Conservation (phyloP, 2,329 filamentous ascomycete species). For the Pseudopyrenochaeta lycopersici region DNA sequence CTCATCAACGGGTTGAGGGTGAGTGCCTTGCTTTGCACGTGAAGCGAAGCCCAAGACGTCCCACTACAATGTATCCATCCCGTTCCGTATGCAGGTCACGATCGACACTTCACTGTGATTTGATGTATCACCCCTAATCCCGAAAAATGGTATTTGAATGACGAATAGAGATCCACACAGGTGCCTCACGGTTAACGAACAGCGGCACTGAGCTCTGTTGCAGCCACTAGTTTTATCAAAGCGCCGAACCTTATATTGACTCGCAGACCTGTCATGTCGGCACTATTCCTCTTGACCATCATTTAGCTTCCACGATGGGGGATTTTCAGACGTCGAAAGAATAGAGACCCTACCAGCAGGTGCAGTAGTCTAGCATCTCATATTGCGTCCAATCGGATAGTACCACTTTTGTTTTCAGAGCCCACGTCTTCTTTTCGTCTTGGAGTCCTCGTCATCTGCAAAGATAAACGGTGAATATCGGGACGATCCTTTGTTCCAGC, state of each 20-base stretch:
- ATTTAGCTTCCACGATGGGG: constrained; percentile 19
- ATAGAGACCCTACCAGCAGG: constrained; percentile 1
- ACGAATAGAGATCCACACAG: background rate
- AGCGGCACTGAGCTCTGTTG: background rate
- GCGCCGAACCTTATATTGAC: constrained; percentile 27
- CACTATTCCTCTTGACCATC: constrained; percentile 24
- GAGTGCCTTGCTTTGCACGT: constrained; percentile 1
- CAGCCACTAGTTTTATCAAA: background rate
- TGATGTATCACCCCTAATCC: background rate
- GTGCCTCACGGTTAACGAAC: background rate
- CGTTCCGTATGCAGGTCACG: constrained; percentile 16
- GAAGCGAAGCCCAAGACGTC: constrained; percentile 4
- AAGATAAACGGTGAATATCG: constrained; percentile 28
- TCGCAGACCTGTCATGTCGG: constrained; percentile 20
- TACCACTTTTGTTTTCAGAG: background rate
- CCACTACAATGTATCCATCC: constrained; percentile 4
- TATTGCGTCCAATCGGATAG: background rate
- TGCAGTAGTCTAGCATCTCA: constrained; percentile 4
- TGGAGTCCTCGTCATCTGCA: background rate
- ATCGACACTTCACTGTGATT: constrained; percentile 2
- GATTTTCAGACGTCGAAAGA: constrained; percentile 16
- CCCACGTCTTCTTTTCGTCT: constrained; percentile 1
- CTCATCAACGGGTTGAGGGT: constrained; percentile 10
- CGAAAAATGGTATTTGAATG: constrained; percentile 4
- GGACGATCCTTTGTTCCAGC: constrained; percentile 25